Percentiles rank a stretch among this genome's conserved stretches.
Conservation (phyloP, 179 eudicot genomes). For the Actinidia arguta region DNA sequence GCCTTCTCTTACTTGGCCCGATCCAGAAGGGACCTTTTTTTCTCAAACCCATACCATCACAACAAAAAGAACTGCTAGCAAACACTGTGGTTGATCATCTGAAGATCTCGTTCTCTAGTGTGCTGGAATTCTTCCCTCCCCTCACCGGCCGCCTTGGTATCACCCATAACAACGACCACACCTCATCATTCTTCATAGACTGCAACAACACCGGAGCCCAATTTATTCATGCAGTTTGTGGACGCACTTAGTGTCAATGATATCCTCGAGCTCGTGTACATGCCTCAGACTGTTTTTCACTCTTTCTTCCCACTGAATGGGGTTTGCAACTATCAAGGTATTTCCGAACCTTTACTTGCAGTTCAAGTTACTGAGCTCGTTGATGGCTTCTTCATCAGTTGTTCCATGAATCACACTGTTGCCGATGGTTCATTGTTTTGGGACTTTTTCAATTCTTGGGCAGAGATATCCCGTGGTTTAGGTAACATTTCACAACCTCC, state of each 20-base stretch:
- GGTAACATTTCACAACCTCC: not conserved
- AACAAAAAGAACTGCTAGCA: not conserved
- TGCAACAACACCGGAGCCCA: conserved; percentile 41
- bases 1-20: conserved; percentile 17
- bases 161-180: not conserved
- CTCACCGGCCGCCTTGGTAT: conserved; percentile 37
- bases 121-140: conserved; percentile 38
- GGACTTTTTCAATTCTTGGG: conserved; percentile 24
- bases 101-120: conserved; percentile 24
- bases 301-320: conserved; percentile 40
- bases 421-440: conserved; percentile 46
- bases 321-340: conserved; percentile 29
- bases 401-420: conserved; percentile 39
- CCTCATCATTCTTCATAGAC: conserved; percentile 25
- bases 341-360: conserved; percentile 36
- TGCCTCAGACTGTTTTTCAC: conserved; percentile 32
- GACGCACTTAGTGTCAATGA: conserved; percentile 11
- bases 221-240: conserved; percentile 27
- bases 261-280: conserved; percentile 23
- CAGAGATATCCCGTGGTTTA: not conserved
- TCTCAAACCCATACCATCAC: conserved; percentile 25
- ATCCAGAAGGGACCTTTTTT: conserved; percentile 38
- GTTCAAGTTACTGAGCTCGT: conserved; percentile 48
- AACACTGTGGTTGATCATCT: conserved; percentile 24
- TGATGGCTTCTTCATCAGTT: conserved; percentile 50